phyloP scores from a whole-genome alignment of 805 yeast genomes.

The Kazachstania africana region DNA sequence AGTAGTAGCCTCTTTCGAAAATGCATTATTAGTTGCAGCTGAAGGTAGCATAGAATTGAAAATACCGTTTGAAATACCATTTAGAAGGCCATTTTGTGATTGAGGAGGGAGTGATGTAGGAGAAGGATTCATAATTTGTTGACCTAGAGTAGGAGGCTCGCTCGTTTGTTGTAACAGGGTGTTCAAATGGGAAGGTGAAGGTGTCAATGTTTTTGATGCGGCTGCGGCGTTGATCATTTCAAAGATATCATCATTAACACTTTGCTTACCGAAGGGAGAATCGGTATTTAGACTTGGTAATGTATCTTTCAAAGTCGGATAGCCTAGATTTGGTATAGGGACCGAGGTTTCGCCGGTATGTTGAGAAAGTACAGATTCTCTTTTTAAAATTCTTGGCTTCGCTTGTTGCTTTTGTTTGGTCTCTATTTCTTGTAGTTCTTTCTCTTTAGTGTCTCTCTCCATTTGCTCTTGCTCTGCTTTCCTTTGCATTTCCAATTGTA shows the following conservation, averaged over 20 bases:
- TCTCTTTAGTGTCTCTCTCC: conserved; percentile 12
- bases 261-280: not conserved
- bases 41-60: not conserved
- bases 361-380: not conserved
- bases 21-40: not conserved
- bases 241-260: conserved; percentile 17
- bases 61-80: not conserved
- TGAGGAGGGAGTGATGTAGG: not conserved
- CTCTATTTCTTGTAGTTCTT: not conserved
- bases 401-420: not conserved
- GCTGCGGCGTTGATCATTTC: conserved; percentile 20
- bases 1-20: not conserved
- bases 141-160: not conserved
- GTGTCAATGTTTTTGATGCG: conserved; percentile 12
- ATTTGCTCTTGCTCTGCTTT: conserved; percentile 19
- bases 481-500: conserved; percentile 6
- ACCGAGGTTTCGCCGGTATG: too few species aligned
- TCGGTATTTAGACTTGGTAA: not conserved
- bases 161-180: conserved; percentile 5
- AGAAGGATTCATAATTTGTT: not conserved
- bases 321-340: not conserved
- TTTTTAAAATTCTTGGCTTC: not conserved
- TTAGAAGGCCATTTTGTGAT: not conserved
- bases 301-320: not conserved
- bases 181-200: conserved; percentile 14